phyloP scores from a whole-genome alignment of 495 filamentous ascomycete genomes.

The Penicilliopsis zonata region DNA sequence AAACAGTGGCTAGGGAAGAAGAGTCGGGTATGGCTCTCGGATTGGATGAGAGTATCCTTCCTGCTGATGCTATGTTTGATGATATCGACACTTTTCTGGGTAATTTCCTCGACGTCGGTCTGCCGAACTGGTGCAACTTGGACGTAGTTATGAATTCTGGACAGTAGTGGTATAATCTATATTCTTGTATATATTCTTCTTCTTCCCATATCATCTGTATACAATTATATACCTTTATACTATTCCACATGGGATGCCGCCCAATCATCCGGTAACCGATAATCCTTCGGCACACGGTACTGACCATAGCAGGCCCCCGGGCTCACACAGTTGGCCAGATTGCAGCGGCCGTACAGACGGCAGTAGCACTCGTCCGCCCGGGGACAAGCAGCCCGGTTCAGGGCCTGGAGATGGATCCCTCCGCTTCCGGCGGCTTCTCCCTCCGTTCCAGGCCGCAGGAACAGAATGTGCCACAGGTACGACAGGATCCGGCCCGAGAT shows the following conservation, averaged over 20 bases:
- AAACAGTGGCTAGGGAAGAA: too few species aligned
- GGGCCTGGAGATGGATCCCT: conserved; percentile 29
- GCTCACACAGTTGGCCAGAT: conserved; percentile 14
- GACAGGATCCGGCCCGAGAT: conserved; percentile 28
- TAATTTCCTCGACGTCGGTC: too few species aligned
- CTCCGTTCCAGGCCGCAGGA: conserved; percentile 24
- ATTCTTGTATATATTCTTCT: too few species aligned
- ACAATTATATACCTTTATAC: too few species aligned
- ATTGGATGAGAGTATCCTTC: too few species aligned
- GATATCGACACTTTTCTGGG: too few species aligned
- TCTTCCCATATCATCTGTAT: too few species aligned
- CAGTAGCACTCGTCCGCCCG: conserved; percentile 31
- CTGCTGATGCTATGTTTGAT: too few species aligned
- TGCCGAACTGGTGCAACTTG: too few species aligned
- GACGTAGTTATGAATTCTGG: too few species aligned
- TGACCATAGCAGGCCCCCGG: conserved; percentile 22
- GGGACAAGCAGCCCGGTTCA: conserved; percentile 27
- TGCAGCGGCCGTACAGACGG: conserved; percentile 29
- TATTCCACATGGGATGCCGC: conserved; percentile 14
- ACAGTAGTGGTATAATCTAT: too few species aligned
- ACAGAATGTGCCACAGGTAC: conserved; percentile 33
- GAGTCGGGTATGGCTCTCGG: too few species aligned
- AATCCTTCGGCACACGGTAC: conserved; percentile 23
- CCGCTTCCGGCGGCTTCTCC: conserved; percentile 5
- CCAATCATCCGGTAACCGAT: conserved; percentile 25